phyloP scores from a whole-genome alignment of 257 asterid genomes.

The Asclepias syriaca region DNA sequence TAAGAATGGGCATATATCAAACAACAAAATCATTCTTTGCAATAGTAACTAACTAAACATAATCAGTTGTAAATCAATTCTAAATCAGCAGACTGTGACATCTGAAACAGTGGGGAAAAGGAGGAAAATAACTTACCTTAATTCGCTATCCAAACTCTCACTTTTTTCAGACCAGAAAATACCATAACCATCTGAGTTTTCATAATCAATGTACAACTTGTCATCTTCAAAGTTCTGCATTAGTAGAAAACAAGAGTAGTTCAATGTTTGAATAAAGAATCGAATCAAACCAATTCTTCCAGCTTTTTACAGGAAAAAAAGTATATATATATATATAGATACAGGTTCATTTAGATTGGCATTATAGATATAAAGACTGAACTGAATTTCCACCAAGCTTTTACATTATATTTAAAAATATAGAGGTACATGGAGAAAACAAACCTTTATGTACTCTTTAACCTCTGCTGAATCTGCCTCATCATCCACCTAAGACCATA shows the following conservation, averaged over 20 bases:
- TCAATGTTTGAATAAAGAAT: not conserved
- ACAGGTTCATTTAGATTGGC: too few species aligned
- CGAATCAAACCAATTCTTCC: too few species aligned
- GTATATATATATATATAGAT: too few species aligned
- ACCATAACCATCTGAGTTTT: constrained; percentile 17
- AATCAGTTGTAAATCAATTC: not conserved
- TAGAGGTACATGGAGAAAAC: not conserved
- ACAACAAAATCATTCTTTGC: not conserved
- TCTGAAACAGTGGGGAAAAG: not conserved
- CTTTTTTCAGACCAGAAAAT: constrained; percentile 22
- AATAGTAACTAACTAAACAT: not conserved
- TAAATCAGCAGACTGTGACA: not conserved
- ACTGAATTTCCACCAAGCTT: not conserved
- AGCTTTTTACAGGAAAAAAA: too few species aligned
- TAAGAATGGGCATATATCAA: not conserved
- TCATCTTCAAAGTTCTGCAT: constrained; percentile 21
- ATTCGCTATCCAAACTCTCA: constrained; percentile 17
- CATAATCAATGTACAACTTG: constrained; percentile 16
- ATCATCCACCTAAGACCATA: constrained; percentile 24
- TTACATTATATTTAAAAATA: not conserved
- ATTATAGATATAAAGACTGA: not conserved
- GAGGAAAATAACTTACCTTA: constrained; percentile 4
- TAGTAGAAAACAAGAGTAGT: constrained; percentile 8
- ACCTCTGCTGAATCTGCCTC: constrained; percentile 42
- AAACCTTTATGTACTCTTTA: constrained; percentile 44